phyloP scores from a whole-genome alignment of 768 basidiomycete species.

The Cystofilobasidium ferigula region DNA sequence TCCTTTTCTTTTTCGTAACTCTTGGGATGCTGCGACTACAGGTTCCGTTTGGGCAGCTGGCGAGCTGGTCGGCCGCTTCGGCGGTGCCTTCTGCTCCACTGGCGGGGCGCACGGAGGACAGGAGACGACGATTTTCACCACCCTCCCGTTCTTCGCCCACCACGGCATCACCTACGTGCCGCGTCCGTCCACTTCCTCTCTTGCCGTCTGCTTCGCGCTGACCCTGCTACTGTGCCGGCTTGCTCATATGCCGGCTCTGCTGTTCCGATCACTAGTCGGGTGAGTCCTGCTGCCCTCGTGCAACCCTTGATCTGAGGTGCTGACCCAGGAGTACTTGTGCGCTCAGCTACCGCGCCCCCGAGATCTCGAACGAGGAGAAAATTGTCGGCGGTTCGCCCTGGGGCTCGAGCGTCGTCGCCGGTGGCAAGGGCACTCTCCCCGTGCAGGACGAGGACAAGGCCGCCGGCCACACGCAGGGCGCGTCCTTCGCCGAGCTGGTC shows the following conservation, averaged over 20 bases:
- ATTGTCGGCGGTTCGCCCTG: conserved; percentile 23
- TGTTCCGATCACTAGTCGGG: no score
- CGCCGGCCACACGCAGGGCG: conserved; percentile 14
- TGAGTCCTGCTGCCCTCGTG: no score
- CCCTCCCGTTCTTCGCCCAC: conserved; percentile 21
- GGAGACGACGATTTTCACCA: conserved; percentile 20
- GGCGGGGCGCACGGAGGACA: conserved; percentile 22
- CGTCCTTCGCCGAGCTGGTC: neutral
- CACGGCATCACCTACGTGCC: conserved; percentile 24
- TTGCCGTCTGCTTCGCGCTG: no score
- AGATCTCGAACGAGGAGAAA: conserved; percentile 11
- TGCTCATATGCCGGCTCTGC: no score
- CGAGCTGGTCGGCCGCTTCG: conserved; percentile 19
- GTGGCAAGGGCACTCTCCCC: conserved; percentile 16
- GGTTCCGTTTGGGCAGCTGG: conserved; percentile 17
- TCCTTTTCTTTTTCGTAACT: no score
- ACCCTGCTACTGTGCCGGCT: no score
- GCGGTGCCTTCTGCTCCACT: conserved; percentile 4
- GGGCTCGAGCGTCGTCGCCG: conserved; percentile 18
- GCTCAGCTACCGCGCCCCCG: conserved; percentile 7
- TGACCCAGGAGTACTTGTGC: no score
- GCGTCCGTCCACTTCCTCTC: no score
- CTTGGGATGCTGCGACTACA: neutral
- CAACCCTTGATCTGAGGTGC: no score
- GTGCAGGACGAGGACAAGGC: conserved; percentile 21